phyloP scores from a whole-genome alignment of 2,329 filamentous ascomycete genomes.

The Ophiostoma sp. region DNA sequence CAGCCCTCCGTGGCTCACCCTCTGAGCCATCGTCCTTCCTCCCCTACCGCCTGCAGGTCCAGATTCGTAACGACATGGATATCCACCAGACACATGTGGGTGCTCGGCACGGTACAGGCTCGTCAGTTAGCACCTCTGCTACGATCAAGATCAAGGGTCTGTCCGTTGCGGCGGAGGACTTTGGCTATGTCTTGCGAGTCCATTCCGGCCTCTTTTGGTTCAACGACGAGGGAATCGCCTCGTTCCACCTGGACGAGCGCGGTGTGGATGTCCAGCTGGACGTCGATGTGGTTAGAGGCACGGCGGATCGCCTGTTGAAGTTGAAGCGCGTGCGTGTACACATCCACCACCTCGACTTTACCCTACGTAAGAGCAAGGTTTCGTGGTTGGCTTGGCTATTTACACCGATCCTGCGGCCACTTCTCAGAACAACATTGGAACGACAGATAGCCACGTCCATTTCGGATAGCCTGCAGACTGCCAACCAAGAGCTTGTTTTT shows the following conservation, averaged over 20 bases:
- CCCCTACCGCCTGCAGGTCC: conserved; percentile 76
- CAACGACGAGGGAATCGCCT: conserved; percentile 80
- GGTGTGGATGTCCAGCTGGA: conserved; percentile 86
- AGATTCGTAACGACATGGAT: conserved; percentile 83
- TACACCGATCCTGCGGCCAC: conserved; percentile 66
- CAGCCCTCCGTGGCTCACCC: neutral
- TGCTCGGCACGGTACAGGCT: neutral
- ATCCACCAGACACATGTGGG: conserved; percentile 74
- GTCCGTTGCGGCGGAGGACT: conserved; percentile 78
- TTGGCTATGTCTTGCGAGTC: conserved; percentile 85
- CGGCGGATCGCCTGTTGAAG: conserved; percentile 77
- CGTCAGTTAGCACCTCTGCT: conserved; percentile 68
- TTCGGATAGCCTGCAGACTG: conserved; percentile 65
- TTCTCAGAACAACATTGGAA: conserved; percentile 80
- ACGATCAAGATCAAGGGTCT: conserved; percentile 80
- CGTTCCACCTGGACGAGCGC: conserved; percentile 80
- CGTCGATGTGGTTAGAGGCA: conserved; percentile 76
- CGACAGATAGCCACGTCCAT: conserved; percentile 73
- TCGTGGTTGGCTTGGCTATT: neutral
- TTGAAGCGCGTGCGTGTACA: conserved; percentile 74
- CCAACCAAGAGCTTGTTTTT: conserved; percentile 84
- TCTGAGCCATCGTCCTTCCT: conserved; percentile 73
- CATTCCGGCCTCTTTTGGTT: conserved; percentile 74
- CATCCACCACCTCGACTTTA: conserved; percentile 82
- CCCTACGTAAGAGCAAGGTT: conserved; percentile 47